These are phyloP conservation scores for Phytophthora hibernalis DNA, from an alignment of 352 stramenopile species.

Conservation along the genomic window DNA sequence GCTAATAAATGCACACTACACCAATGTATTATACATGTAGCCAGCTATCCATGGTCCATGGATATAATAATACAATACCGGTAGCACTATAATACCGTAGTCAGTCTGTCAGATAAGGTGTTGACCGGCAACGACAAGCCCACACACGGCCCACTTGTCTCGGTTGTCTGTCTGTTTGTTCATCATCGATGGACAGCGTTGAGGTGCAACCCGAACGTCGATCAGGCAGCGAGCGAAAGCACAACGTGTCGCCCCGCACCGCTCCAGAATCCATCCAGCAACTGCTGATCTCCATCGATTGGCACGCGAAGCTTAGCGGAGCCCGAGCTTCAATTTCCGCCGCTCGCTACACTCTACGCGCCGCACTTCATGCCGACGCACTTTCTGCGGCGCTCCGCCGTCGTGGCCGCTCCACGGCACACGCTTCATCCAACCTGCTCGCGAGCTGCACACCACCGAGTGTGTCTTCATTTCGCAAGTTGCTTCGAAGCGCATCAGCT, in stretches of 20 bases:
- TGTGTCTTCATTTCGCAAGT: constrained; percentile 44
- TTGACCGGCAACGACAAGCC: constrained; percentile 17
- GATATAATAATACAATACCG: too few species aligned
- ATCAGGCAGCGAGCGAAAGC: constrained; percentile 28
- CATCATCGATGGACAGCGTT: constrained; percentile 1
- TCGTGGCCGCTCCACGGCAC: constrained; percentile 20
- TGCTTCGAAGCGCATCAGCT: constrained; percentile 37
- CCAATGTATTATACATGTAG: too few species aligned
- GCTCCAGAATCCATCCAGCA: constrained; percentile 29
- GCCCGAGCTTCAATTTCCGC: constrained; percentile 40
- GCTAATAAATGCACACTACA: too few species aligned
- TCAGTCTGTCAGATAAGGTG: too few species aligned
- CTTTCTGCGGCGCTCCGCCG: constrained; percentile 35
- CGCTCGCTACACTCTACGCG: constrained; percentile 38
- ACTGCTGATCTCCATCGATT: constrained; percentile 40
- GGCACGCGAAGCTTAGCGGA: constrained; percentile 37
- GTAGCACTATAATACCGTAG: too few species aligned
- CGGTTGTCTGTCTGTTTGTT: constrained; percentile 27
- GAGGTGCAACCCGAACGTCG: constrained; percentile 5
- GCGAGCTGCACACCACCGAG: constrained; percentile 28
- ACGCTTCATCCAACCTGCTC: constrained; percentile 28
- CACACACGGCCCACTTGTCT: constrained; percentile 13
- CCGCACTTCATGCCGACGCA: constrained; percentile 25
- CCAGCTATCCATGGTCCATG: too few species aligned
- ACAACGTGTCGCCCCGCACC: constrained; percentile 35